Evolutionary conservation across 2,329 filamentous ascomycete species (phyloP), one percentile per base, ranked within the genome.

Genomic region (Colletotrichum navitas): DNA sequence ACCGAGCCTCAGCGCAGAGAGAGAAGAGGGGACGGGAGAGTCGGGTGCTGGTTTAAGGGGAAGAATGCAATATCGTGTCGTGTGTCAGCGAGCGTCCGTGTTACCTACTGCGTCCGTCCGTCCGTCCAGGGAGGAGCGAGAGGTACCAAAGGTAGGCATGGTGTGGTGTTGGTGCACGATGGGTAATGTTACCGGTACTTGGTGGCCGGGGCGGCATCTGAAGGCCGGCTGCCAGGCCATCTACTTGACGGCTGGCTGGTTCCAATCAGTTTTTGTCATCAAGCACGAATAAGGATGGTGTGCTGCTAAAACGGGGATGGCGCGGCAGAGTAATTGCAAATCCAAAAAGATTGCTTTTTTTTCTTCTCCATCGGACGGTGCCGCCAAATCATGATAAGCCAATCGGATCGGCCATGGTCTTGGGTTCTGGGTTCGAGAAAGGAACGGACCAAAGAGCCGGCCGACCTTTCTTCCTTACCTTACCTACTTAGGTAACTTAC

Each of bases 241-340:
- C 16, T 49, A 16, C 29, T 8, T 45, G 51, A 43, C 51, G 45
- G 21, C 32, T 41, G 34, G 39, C 41, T 58, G 59, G 58, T 49
- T 29, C 51, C 18, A 12, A 12, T 64, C 34, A n/a, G n/a, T 26
- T 52, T 51, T 36, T 51, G 43, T 45, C 51, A 54, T 47, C 10
- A 32, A 32, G 61, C 43, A 59, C 52, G n/a, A 52, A 52, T 49
- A 47, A 61, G 66, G 51, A 63, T 63, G 65, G 65, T 39, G 65
- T 49, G 24, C 24, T n/a, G 14, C 61, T 54, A 18, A 43, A 58
- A 39, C 10, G 45, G 41, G 60, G 24, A 64, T 47, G 51, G 60
- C 52, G 61, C 43, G 36, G 41, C 34, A 26, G 34, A 36, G 16
- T 11, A 58, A 43, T 58, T 63, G 65, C 58, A 65, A 66, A 59